Percentiles rank a stretch among this genome's conserved stretches.
Evolutionary conservation across 1,284 basidiomycete species (phyloP).

Genomic region (Ceratobasidium sp.): DNA sequence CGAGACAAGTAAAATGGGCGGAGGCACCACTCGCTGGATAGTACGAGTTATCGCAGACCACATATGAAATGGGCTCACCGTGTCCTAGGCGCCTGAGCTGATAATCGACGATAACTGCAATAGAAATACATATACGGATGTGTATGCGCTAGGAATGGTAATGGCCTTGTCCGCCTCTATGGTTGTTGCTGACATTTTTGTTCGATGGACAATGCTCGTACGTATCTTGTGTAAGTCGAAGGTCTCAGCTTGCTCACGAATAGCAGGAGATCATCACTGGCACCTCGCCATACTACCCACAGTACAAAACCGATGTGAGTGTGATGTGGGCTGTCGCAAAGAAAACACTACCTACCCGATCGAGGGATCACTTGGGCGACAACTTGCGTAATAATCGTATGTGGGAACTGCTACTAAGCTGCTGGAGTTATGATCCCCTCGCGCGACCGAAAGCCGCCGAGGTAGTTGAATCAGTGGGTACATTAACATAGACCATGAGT

Average conservation of each 20-base stretch:
- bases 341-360: no score
- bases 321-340: no score
- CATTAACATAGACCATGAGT: no score
- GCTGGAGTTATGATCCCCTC: neutral
- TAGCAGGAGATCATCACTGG: conserved; percentile 2
- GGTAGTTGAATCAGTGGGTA: no score
- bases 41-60: no score
- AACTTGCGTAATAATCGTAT: no score
- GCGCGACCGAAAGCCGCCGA: no score
- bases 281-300: neutral
- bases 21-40: no score
- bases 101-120: neutral
- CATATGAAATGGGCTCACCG: no score
- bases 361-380: no score
- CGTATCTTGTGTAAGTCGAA: neutral
- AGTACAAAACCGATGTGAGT: no score
- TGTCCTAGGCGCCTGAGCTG: conserved; percentile 24
- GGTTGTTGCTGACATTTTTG: neutral
- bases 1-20: no score
- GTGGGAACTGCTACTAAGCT: neutral
- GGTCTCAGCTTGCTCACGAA: neutral
- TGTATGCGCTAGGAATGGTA: conserved; percentile 19
- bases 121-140: neutral
- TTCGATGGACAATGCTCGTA: conserved; percentile 9
- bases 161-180: neutral